These are phyloP conservation scores for Pseudocercospora fijiensis DNA, from an alignment of 2,329 filamentous ascomycete genomes.

Conservation along the genomic window DNA sequence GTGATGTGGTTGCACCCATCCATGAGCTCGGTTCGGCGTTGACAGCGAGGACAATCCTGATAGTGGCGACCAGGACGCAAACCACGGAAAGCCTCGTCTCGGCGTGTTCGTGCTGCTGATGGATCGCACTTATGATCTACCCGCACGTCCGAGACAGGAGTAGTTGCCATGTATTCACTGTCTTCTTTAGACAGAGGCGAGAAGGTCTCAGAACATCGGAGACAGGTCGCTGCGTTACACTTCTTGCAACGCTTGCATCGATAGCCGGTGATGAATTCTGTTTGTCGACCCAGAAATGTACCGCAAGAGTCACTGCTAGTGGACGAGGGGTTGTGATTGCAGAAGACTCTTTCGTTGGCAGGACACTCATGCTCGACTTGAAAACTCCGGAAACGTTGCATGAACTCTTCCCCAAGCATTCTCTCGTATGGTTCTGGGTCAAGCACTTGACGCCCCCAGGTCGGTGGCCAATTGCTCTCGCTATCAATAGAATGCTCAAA, in stretches of 20 bases:
- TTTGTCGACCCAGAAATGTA: constrained; percentile 3
- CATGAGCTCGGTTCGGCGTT: constrained; percentile 11
- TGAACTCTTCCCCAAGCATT: constrained; percentile 13
- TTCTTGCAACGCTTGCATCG: constrained; percentile 7
- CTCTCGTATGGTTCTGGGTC: constrained; percentile 19
- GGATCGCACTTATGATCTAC: constrained; percentile 18
- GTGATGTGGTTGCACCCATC: constrained; percentile 26
- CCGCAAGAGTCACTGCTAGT: constrained; percentile 3
- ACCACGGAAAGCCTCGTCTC: constrained; percentile 19
- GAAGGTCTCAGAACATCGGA: constrained; percentile 13
- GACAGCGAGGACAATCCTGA: constrained; percentile 24
- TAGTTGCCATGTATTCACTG: background rate
- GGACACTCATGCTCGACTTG: constrained; percentile 16
- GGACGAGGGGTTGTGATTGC: background rate
- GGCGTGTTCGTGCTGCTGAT: background rate
- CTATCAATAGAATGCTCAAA: constrained; percentile 20
- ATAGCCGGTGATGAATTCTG: background rate
- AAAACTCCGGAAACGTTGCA: constrained; percentile 16
- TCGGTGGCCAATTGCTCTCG: constrained; percentile 22
- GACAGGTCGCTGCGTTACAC: constrained; percentile 4
- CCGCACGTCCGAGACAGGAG: background rate
- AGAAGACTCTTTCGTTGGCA: constrained; percentile 23
- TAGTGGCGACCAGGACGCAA: constrained; percentile 23
- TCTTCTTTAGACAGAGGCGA: background rate
- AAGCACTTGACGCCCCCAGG: constrained; percentile 18